Percentiles rank a stretch among this genome's conserved stretches.
Conservation (phyloP, 495 filamentous ascomycete genomes). For the Aspergillus affinis region DNA sequence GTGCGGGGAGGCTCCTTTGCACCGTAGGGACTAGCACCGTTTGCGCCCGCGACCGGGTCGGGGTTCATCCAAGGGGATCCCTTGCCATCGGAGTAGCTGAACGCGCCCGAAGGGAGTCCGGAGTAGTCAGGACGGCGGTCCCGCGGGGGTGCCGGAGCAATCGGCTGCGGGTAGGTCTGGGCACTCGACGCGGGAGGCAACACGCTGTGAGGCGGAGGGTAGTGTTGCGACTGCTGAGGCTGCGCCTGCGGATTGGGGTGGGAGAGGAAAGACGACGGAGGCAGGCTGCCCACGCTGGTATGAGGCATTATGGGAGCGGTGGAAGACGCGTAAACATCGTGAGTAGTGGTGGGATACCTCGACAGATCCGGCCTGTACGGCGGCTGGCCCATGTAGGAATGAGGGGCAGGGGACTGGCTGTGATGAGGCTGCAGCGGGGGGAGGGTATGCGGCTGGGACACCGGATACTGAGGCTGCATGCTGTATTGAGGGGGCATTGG, state of each 20-base stretch:
- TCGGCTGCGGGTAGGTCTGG: constrained; percentile 67
- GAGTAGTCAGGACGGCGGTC: constrained; percentile 52
- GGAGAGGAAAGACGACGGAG: constrained; percentile 51
- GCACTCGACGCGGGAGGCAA: constrained; percentile 64
- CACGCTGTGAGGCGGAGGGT: constrained; percentile 61
- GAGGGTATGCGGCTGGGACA: constrained; percentile 64
- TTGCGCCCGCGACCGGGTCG: constrained; percentile 39
- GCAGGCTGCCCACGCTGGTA: constrained; percentile 61
- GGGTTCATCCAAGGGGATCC: constrained; percentile 38
- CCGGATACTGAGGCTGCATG: constrained; percentile 58
- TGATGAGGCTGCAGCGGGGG: constrained; percentile 68
- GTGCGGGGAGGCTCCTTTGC: constrained; percentile 63
- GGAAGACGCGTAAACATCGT: constrained; percentile 55
- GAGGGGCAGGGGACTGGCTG: constrained; percentile 45
- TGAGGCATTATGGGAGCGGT: constrained; percentile 48
- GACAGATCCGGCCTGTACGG: constrained; percentile 62
- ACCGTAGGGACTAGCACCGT: constrained; percentile 40
- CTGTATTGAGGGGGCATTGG: constrained; percentile 47
- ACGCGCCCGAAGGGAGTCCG: constrained; percentile 64
- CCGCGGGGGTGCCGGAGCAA: constrained; percentile 66
- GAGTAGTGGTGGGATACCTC: constrained; percentile 61
- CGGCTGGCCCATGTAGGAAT: constrained; percentile 58
- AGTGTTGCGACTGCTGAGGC: constrained; percentile 55
- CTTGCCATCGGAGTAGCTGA: constrained; percentile 50
- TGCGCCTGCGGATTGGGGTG: constrained; percentile 54